Percentiles rank a stretch among this genome's conserved stretches.
Conservation (phyloP, 2,329 filamentous ascomycete species). For the Colletotrichum sp. region DNA sequence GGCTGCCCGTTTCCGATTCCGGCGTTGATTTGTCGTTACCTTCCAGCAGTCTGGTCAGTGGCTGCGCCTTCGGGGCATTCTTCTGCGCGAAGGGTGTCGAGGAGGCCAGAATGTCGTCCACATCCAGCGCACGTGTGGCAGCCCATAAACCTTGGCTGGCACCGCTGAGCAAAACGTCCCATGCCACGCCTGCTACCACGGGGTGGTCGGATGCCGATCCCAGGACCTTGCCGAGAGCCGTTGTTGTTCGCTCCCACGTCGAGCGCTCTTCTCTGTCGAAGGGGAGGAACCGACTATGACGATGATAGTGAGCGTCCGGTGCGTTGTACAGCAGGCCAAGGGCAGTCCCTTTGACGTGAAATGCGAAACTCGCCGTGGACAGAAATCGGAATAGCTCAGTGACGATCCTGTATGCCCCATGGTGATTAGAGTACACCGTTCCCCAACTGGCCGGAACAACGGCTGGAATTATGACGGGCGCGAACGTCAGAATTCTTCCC, state of each 20-base stretch:
- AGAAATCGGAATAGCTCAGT: slow-evolving; percentile 52
- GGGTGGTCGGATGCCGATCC: slow-evolving; percentile 62
- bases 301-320: slow-evolving; percentile 52
- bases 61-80: background rate
- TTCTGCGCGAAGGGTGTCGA: slow-evolving; percentile 35
- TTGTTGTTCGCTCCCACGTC: slow-evolving; percentile 49
- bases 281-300: slow-evolving; percentile 50
- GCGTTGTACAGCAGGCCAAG: slow-evolving; percentile 50
- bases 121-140: slow-evolving; percentile 56
- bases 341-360: slow-evolving; percentile 51
- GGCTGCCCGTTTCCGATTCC: background rate
- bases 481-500: slow-evolving; percentile 44
- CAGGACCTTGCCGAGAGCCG: slow-evolving; percentile 49
- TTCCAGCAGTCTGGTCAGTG: background rate
- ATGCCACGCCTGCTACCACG: slow-evolving; percentile 59
- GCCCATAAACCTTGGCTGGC: slow-evolving; percentile 62
- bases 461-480: slow-evolving; percentile 50
- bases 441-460: slow-evolving; percentile 57
- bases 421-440: slow-evolving; percentile 43
- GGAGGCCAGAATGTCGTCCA: slow-evolving; percentile 51
- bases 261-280: slow-evolving; percentile 50
- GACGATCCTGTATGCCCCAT: slow-evolving; percentile 44
- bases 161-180: slow-evolving; percentile 63
- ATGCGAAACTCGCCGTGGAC: slow-evolving; percentile 44
- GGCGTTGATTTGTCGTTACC: background rate